These are phyloP conservation scores for Cladosporium sp. DNA, from an alignment of 2,329 filamentous ascomycete genomes.

Conservation along the genomic window DNA sequence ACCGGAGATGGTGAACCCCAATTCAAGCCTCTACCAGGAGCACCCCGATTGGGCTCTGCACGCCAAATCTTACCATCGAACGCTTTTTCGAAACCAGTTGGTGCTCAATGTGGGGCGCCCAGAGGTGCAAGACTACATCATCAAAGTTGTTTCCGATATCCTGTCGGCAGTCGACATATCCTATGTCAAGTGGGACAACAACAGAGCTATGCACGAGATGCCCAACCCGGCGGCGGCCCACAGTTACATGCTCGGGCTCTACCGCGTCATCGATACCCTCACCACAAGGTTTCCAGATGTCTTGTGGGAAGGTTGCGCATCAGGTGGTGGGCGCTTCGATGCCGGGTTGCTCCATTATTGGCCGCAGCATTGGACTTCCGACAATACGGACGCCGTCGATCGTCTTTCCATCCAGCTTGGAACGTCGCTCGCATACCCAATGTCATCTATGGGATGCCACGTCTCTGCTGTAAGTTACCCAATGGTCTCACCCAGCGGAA, in stretches of 20 bases:
- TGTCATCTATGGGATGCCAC: conserved; percentile 63
- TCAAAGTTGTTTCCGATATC: conserved; percentile 51
- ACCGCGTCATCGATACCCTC: conserved; percentile 57
- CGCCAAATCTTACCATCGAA: conserved; percentile 53
- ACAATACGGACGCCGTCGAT: conserved; percentile 60
- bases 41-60: conserved; percentile 64
- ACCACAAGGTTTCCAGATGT: conserved; percentile 58
- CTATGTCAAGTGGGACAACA: conserved; percentile 68
- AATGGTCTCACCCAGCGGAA: conserved; percentile 55
- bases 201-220: conserved; percentile 60
- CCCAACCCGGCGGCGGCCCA: conserved; percentile 52
- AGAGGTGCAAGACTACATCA: conserved; percentile 62
- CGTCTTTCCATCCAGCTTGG: conserved; percentile 61
- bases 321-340: conserved; percentile 62
- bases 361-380: conserved; percentile 59
- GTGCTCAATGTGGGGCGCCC: conserved; percentile 58
- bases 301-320: conserved; percentile 63
- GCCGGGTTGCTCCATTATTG: conserved; percentile 33
- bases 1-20: conserved; percentile 64
- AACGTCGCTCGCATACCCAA: conserved; percentile 59
- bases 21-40: conserved; percentile 56
- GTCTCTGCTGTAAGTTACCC: conserved; percentile 57
- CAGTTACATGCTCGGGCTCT: conserved; percentile 60
- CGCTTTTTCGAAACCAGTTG: conserved; percentile 54
- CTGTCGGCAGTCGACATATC: conserved; percentile 51